phyloP scores from a whole-genome alignment of 2,329 filamentous ascomycete genomes.

The Neocucurbitaria cava region DNA sequence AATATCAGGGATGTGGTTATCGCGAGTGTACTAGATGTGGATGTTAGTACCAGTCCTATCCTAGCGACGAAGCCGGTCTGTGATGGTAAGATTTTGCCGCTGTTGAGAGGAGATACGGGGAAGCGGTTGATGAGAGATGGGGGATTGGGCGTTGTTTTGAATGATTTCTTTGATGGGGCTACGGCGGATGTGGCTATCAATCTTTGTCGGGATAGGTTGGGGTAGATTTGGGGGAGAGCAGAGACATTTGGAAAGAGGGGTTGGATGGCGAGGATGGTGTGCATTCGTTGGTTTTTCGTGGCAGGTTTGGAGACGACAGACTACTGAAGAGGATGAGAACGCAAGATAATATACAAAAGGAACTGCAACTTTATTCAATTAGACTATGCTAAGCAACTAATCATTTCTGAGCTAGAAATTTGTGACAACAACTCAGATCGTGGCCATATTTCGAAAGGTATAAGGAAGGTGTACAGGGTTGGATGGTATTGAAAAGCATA shows the following conservation, averaged over 20 bases:
- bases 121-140: constrained; percentile 49
- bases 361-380: too few species aligned
- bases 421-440: too few species aligned
- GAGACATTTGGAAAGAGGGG: background rate
- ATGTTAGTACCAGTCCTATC: constrained; percentile 55
- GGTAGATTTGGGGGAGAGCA: background rate
- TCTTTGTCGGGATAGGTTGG: constrained; percentile 50
- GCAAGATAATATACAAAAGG: too few species aligned
- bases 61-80: constrained; percentile 59
- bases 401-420: too few species aligned
- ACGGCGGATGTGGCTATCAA: constrained; percentile 56
- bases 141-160: constrained; percentile 55
- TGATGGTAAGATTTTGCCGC: constrained; percentile 58
- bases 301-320: too few species aligned
- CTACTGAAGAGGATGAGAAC: too few species aligned
- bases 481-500: too few species aligned
- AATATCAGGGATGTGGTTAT: constrained; percentile 58
- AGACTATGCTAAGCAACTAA: too few species aligned
- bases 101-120: constrained; percentile 54
- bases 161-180: constrained; percentile 61
- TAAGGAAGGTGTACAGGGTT: too few species aligned
- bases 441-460: too few species aligned
- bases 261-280: too few species aligned
- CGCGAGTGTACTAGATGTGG: constrained; percentile 54
- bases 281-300: too few species aligned